Evolutionary conservation across 192 early-diverging fungal species (phyloP).

Genomic region (Backusella psychrophila): DNA sequence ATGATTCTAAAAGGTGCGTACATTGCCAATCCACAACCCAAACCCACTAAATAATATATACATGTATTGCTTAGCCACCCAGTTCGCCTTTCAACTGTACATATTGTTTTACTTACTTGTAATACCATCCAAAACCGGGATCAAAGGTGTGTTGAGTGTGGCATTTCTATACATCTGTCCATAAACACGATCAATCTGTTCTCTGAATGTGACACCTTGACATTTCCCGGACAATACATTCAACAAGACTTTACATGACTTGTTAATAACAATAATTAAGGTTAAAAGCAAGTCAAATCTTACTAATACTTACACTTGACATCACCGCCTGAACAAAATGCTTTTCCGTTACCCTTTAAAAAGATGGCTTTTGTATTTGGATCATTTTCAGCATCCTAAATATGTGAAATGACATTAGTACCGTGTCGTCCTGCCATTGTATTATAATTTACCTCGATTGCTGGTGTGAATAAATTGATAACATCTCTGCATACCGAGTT

Average conservation of each 20-base stretch:
- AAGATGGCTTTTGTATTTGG: slow-evolving; percentile 75
- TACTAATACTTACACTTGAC: slow-evolving; percentile 46
- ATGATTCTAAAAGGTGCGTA: slow-evolving; percentile 95
- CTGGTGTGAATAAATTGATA: not conserved
- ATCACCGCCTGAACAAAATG: slow-evolving; percentile 93
- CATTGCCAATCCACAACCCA: slow-evolving; percentile 91
- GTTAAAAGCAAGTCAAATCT: not conserved
- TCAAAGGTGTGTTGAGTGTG: slow-evolving; percentile 83
- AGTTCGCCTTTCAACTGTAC: not conserved
- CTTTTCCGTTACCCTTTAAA: slow-evolving; percentile 66
- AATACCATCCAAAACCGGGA: slow-evolving; percentile 86
- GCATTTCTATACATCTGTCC: slow-evolving; percentile 89
- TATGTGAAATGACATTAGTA: not conserved
- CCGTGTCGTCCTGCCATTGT: no score
- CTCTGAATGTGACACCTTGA: not conserved
- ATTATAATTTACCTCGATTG: not conserved
- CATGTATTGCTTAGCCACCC: not conserved
- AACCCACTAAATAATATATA: slow-evolving; percentile 73
- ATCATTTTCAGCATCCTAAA: not conserved
- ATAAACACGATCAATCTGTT: slow-evolving; percentile 64
- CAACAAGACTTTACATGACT: slow-evolving; percentile 40
- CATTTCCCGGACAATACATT: not conserved
- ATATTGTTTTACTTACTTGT: slow-evolving; percentile 51
- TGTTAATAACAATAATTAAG: slow-evolving; percentile 43
- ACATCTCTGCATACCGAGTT: not conserved